Conservation (phyloP, 768 basidiomycete genomes). For the Boletus sp. region DNA sequence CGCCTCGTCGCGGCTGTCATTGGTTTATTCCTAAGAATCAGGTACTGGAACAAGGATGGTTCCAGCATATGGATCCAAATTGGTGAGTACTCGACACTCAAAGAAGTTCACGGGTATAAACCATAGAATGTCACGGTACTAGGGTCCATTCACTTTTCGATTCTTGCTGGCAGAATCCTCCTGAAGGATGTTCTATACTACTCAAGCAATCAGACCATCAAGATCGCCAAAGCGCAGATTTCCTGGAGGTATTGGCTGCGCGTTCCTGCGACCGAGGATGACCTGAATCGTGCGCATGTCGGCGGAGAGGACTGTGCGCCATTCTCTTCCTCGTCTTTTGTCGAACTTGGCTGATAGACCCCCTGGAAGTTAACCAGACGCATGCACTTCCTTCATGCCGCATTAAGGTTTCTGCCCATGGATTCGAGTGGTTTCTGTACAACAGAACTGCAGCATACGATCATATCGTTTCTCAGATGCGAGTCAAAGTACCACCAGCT, state of each 20-base stretch:
- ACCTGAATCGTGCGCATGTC: constrained; percentile 47
- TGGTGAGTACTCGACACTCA: constrained; percentile 43
- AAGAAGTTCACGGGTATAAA: not conserved
- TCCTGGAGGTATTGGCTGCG: constrained; percentile 97
- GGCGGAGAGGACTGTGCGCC: constrained; percentile 56
- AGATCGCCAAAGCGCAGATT: constrained; percentile 78
- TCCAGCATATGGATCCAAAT: constrained; percentile 85
- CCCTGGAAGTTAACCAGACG: constrained; percentile 34
- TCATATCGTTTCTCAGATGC: constrained; percentile 77
- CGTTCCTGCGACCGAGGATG: constrained; percentile 71
- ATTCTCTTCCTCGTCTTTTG: constrained; percentile 2
- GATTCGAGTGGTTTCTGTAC: constrained; percentile 91
- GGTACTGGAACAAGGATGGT: constrained; percentile 75
- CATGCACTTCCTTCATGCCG: constrained; percentile 62
- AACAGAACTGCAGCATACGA: constrained; percentile 91
- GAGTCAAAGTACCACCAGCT: constrained; percentile 29
- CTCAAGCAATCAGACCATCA: constrained; percentile 88
- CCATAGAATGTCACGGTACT: not conserved
- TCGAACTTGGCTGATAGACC: constrained; percentile 5
- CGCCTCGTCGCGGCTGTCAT: constrained; percentile 72
- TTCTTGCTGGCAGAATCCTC: constrained; percentile 82
- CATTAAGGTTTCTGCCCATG: constrained; percentile 75
- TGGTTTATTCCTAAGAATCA: constrained; percentile 61
- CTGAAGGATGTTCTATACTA: constrained; percentile 88
- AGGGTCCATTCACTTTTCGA: constrained; percentile 93